Conservation (phyloP, 148 eudicot genomes). For the Nepenthes gracilis region DNA sequence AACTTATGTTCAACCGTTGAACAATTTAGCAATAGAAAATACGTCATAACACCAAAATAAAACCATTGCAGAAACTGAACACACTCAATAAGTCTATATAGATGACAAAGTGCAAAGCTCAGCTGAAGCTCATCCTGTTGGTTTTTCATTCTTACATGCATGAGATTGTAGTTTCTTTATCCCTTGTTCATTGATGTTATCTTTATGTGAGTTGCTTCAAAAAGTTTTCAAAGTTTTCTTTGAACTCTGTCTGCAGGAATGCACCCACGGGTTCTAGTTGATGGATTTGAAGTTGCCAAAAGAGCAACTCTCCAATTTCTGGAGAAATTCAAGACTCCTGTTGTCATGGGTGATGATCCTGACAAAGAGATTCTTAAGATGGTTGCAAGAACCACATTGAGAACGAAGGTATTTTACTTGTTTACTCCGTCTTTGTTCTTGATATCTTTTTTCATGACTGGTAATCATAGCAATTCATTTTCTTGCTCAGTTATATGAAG, state of each 20-base stretch:
- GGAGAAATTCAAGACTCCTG: constrained; percentile 90
- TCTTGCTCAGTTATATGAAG: constrained; percentile 62
- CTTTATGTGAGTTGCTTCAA: neutral
- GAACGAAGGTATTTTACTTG: constrained; percentile 59
- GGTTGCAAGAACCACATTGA: constrained; percentile 93
- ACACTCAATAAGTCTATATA: no score
- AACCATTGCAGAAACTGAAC: no score
- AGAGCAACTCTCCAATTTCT: constrained; percentile 83
- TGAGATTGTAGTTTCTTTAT: neutral
- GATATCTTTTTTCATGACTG: neutral
- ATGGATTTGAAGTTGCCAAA: constrained; percentile 97
- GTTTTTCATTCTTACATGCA: neutral
- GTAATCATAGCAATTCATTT: neutral
- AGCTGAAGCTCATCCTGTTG: neutral
- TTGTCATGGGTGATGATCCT: constrained; percentile 88
- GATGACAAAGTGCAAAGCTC: neutral
- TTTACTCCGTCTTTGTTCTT: constrained; percentile 1
- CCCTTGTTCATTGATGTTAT: neutral
- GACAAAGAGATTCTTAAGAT: constrained; percentile 89
- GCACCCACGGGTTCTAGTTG: constrained; percentile 96
- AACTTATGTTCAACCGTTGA: no score
- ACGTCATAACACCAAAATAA: no score
- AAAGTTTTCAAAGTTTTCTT: neutral
- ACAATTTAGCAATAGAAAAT: no score
- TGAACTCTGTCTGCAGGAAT: constrained; percentile 35